A percentile compares a stretch with the other conserved stretches of the same genome.
These are phyloP conservation scores for Hemisphaericaspora subhashii DNA, from an alignment of 1,139 yeast species.

Conservation along the genomic window DNA sequence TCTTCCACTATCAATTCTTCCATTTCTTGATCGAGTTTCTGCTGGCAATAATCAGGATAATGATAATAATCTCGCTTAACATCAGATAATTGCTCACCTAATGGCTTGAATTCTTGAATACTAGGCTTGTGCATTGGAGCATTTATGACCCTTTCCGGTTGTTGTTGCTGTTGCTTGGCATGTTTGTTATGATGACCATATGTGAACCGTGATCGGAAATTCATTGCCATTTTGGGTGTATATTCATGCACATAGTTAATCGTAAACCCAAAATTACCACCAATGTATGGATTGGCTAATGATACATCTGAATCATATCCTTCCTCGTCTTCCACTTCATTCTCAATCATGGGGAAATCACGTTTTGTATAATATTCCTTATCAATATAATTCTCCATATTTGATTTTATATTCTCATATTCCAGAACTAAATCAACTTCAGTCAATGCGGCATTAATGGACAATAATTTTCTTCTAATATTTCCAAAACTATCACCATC, in stretches of 20 bases:
- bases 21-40: constrained; percentile 19
- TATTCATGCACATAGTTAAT: constrained; percentile 35
- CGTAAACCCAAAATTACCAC: constrained; percentile 52
- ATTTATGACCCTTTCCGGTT: constrained; percentile 16
- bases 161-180: constrained; percentile 7
- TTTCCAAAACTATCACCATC: constrained; percentile 48
- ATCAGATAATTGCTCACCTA: constrained; percentile 31
- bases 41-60: constrained; percentile 21
- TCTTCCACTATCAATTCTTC: constrained; percentile 20
- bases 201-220: constrained; percentile 11
- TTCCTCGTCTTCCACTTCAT: constrained; percentile 8
- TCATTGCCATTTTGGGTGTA: constrained; percentile 10
- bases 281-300: constrained; percentile 51
- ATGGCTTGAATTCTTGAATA: constrained; percentile 25
- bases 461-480: constrained; percentile 57
- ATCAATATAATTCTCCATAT: constrained; percentile 10
- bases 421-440: constrained; percentile 25
- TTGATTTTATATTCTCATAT: constrained; percentile 20
- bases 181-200: too few species aligned
- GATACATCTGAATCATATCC: constrained; percentile 51
- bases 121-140: constrained; percentile 36
- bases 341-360: constrained; percentile 36
- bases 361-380: constrained; percentile 25
- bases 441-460: constrained; percentile 27
- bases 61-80: constrained; percentile 33